Percentiles rank a stretch among this genome's conserved stretches.
Conservation (phyloP, 2,329 filamentous ascomycete genomes). For the Verruconis gallopava region DNA sequence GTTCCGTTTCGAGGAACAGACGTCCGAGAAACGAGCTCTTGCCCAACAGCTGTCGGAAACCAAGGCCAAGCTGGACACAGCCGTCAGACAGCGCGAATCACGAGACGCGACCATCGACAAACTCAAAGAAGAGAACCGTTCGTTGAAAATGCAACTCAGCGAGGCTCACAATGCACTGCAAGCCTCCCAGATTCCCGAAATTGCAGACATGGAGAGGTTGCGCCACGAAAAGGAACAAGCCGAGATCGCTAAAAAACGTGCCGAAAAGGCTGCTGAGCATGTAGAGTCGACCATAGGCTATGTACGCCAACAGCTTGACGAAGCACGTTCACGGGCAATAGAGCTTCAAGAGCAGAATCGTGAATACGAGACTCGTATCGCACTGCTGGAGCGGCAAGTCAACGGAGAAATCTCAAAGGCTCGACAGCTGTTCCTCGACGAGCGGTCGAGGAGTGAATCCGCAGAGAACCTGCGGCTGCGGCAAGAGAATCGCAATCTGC, state of each 20-base stretch:
- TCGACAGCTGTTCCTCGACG: conserved; percentile 4
- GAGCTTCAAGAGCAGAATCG: conserved; percentile 4
- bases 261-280: conserved; percentile 1
- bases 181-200: conserved; percentile 7
- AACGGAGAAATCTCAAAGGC: conserved; percentile 7
- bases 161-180: conserved; percentile 3
- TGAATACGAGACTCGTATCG: conserved; percentile 1
- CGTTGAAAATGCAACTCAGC: not conserved
- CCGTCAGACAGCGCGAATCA: not conserved
- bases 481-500: conserved; percentile 16
- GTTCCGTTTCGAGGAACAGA: conserved; percentile 7
- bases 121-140: conserved; percentile 4
- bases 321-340: not conserved
- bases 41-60: conserved; percentile 2
- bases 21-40: conserved; percentile 1
- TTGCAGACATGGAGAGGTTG: conserved; percentile 6
- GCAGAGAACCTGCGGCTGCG: conserved; percentile 10
- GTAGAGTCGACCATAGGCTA: not conserved
- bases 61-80: not conserved
- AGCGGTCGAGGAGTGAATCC: not conserved
- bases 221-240: conserved; percentile 6
- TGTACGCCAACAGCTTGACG: not conserved
- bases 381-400: conserved; percentile 5
- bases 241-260: conserved; percentile 1
- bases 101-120: conserved; percentile 3